Evolutionary conservation across 2,329 filamentous ascomycete genomes (phyloP), one percentile per base, ranked within the genome.

Genomic region (Myrmaecium sp.): DNA sequence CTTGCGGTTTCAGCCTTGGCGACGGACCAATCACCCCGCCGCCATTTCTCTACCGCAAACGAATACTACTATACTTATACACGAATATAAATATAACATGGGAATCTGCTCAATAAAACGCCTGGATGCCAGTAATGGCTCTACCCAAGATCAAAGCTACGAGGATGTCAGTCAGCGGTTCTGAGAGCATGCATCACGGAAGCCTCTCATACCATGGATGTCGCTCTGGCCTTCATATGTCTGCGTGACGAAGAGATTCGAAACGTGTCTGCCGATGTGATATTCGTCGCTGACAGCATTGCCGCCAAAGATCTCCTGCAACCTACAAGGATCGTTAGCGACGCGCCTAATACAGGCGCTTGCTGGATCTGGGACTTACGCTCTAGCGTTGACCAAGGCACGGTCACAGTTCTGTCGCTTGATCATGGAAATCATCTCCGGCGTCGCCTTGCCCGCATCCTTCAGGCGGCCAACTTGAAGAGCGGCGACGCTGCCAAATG

Each of bases 271-370:
- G 10, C 82, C 89, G 44, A 98, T 94, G 34, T 74, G 73, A 46
- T 95, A 98, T 57, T 98, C 89, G 43, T 98, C 89, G 45, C 83
- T 93, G 26, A 89, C 82, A n/a, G 89, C 89, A 47, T 98, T 98
- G 16, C 89, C 89, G 31, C 89, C 89, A 57, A 98, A 94, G 13
- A 98, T 69, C 58, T 98, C 89, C 54, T 98, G 89, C 33, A 98
- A 60, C 33, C 66, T 72, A 31, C 10, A 22, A 13, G n/a, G 23
- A 17, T 26, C 19, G 29, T 39, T 23, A 38, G 38, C 36, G 21
- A n/a, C n/a, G n/a, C 16, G n/a, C 13, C 20, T 7, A 23, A 9
- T 14, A 6, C 12, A 19, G 14, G 17, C 21, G 7, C 17, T 17
- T 20, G 18, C 11, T 19, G 21, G 13, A 16, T 14, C 12, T 6